Conservation (phyloP, 768 basidiomycete genomes). For the Candolleomyces eurysporus region DNA sequence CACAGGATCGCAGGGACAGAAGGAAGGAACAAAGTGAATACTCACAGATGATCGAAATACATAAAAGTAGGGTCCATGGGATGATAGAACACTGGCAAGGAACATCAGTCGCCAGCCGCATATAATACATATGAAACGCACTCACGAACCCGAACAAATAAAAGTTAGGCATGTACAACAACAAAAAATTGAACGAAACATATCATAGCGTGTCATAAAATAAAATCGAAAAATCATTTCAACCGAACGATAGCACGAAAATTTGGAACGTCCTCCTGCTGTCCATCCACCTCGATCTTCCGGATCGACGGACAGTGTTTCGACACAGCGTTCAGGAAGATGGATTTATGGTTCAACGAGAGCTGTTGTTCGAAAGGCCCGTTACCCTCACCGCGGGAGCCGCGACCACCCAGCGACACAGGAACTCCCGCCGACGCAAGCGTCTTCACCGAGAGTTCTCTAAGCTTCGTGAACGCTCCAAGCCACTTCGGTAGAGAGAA, state of each 20-base stretch:
- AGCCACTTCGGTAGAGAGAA: constrained; percentile 20
- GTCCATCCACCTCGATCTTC: neutral
- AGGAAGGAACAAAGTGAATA: too few species aligned
- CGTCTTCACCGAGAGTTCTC: constrained; percentile 12
- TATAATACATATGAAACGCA: too few species aligned
- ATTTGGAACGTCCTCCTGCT: neutral
- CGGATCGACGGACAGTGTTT: neutral
- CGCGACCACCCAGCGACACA: constrained; percentile 9
- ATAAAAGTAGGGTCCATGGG: too few species aligned
- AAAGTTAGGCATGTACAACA: too few species aligned
- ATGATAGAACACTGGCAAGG: too few species aligned
- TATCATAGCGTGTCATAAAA: neutral
- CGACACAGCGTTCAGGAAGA: neutral
- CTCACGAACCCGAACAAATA: too few species aligned
- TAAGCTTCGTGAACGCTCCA: constrained; percentile 15
- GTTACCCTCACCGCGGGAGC: neutral
- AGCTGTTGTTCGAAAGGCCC: neutral
- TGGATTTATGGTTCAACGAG: neutral
- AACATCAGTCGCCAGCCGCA: too few species aligned
- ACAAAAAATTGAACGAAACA: too few species aligned
- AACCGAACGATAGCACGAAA: neutral
- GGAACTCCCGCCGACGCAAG: constrained; percentile 4
- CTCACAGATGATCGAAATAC: too few species aligned
- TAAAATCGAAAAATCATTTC: neutral
- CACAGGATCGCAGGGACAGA: too few species aligned